Evolutionary conservation across 129 eudicot genomes (phyloP), one percentile per base, ranked within the genome.

Genomic region (Artemisia annua): DNA sequence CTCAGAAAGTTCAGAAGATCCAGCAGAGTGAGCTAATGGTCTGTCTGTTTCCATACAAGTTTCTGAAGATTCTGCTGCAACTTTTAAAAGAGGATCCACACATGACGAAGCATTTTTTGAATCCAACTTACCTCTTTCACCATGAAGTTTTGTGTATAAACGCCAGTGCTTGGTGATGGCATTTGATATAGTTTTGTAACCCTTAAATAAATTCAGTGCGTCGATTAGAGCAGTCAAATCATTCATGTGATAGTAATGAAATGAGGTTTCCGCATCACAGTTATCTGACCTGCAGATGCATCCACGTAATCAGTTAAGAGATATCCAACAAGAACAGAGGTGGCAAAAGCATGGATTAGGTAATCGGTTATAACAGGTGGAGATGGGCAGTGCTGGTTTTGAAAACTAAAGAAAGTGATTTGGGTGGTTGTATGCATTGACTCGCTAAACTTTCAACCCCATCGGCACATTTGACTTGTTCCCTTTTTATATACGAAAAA

Each of bases 261-360:
- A 79, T 18, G 82, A 80, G 24, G 86, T 70, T 57, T 80, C 85
- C 20, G 68, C 80, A 28, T 86, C 86, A 44, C 75, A 75, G 48
- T 73, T 67, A 76, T 90, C 93, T 26, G 84, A 83, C 85, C 98
- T 93, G 87, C 85, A 89, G 66, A 71, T 67, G 69, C 65, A 78
- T 53, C 72, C 61, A 50, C n/a, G 48, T 60, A 83, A 49, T 46
- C 19, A 48, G 74, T 49, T 15, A 75, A 75, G 65, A 77, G 46
- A 14, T 28, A 61, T 12, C 65, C 32, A 30, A 43, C 19, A 61
- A 61, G 66, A 22, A 43, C 32, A 14, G 55, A 53, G 65, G 54
- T 7, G 22, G 50, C 63, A 60, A 52, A 52, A 15, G 48, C 20
- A n/a, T 10, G 17, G 19, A 16, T 52, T 11, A 24, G 48, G 66